Base-by-base conservation (phyloP, 495 filamentous ascomycete genomes). In the Penicillium desertorum region DNA sequence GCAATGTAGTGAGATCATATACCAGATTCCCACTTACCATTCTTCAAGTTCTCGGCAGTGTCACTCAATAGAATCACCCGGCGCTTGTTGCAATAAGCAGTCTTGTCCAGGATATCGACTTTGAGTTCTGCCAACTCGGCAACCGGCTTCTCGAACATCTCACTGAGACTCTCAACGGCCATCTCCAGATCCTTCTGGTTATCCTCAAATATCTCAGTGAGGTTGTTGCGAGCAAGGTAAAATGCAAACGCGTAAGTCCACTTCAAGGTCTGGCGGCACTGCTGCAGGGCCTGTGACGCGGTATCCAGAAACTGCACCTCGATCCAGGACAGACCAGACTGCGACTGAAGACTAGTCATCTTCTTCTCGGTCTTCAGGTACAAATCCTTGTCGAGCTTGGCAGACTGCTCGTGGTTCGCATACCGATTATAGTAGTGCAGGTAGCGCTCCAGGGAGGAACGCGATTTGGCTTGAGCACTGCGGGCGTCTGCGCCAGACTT, bases 211-310 rank as follows among this genome's bases (percentile, higher is more conserved):
- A 98, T 98, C 69, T 92, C 90, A 0, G 94, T 97, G 39, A 91
- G 81, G 65, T 98, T 98, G 78, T 97, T 97, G 32, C 92, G 86
- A 5, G 89, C 88, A 5, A 98, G 83, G 64, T 98, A 98, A 66
- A 91, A 98, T 1, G 94, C 94, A 74, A 98, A 98, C 0, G 94
- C 95, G 67, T 98, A 98, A 0, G 94, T 98, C 94, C 94, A 98
- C 77, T 98, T 98, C 39, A 98, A 79, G 1, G 92, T 98, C 75
- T 97, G 93, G 0, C 94, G 88, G 71, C 94, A 98, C 42, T 91
- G 91, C 74, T 98, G 94, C 22, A 98, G 82, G 8, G 92, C 89
- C 71, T 96, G 91, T 4, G 93, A 96, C 3, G 94, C 95, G 5
- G 88, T 86, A 59, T 95, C 88, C 3, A 98, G 80, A 69, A 97